Evolutionary conservation across 352 stramenopile genomes (phyloP).

Genomic region (Phytophthora cactorum): DNA sequence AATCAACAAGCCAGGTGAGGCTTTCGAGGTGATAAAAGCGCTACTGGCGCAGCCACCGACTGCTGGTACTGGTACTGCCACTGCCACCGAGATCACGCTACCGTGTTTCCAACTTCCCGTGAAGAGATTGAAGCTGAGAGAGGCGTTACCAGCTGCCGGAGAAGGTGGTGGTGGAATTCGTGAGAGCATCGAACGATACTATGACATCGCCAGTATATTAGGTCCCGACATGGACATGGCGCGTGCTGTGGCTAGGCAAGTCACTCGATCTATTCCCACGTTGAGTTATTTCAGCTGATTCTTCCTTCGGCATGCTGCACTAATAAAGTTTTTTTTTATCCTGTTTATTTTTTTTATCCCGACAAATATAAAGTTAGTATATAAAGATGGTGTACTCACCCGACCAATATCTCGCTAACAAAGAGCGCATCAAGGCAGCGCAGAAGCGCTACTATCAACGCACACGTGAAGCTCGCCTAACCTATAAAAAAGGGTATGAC

Average conservation of each 20-base stretch:
- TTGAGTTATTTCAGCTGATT: conserved; percentile 1
- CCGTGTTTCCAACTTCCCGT: conserved; percentile 36
- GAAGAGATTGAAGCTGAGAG: conserved; percentile 46
- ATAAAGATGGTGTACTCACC: no score
- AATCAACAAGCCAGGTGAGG: conserved; percentile 20
- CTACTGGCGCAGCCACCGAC: conserved; percentile 38
- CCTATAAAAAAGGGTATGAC: no score
- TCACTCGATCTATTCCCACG: conserved; percentile 28
- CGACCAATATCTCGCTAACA: no score
- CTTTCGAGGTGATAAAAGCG: conserved; percentile 42
- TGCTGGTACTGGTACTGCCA: conserved; percentile 17
- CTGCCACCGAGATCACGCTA: conserved; percentile 33
- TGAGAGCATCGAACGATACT: conserved; percentile 46
- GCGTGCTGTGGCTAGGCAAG: conserved; percentile 24
- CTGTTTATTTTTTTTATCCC: no score
- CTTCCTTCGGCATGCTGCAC: no score
- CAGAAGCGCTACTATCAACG: no score
- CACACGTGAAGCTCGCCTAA: no score
- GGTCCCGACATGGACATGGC: conserved; percentile 45
- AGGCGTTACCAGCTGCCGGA: conserved; percentile 27
- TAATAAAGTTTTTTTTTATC: no score
- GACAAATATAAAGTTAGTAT: no score
- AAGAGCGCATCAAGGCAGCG: no score
- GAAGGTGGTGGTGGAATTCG: conserved; percentile 32
- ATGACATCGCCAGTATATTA: conserved; percentile 39